Percentiles rank a stretch among this genome's conserved stretches.
phyloP scores from a whole-genome alignment of 2,329 filamentous ascomycete genomes.

The Xylaria arbuscula region DNA sequence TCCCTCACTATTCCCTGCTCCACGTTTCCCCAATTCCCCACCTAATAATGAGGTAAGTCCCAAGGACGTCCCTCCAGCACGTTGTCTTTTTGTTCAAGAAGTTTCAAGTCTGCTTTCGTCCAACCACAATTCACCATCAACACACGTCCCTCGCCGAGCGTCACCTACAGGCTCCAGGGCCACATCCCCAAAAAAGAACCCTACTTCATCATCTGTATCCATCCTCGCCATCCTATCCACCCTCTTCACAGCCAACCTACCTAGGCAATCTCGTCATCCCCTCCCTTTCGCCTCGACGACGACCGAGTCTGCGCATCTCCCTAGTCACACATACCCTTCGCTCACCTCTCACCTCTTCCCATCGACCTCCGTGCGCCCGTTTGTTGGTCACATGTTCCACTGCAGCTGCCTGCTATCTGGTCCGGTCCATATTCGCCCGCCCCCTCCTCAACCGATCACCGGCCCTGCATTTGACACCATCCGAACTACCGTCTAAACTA shows the following conservation, averaged over 20 bases:
- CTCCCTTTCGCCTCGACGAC: constrained; percentile 8
- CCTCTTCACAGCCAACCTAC: constrained; percentile 11
- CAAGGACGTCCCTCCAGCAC: constrained; percentile 7
- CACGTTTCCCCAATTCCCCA: not conserved
- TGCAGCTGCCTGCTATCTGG: constrained; percentile 6
- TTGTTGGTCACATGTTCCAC: constrained; percentile 25
- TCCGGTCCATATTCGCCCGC: constrained; percentile 15
- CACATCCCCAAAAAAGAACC: constrained; percentile 24
- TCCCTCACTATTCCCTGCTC: not conserved
- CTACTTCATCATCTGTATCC: not conserved
- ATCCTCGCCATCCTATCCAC: constrained; percentile 5
- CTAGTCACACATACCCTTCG: constrained; percentile 14
- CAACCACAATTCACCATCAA: constrained; percentile 49
- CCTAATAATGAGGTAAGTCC: constrained; percentile 1
- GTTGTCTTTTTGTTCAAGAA: constrained; percentile 5
- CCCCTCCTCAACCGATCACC: constrained; percentile 20
- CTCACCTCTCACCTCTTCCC: not conserved
- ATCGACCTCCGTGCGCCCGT: not conserved
- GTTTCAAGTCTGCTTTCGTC: constrained; percentile 39
- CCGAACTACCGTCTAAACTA: not conserved
- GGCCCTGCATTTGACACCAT: not conserved
- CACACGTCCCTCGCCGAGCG: constrained; percentile 48
- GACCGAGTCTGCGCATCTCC: constrained; percentile 1
- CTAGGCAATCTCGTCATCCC: not conserved
- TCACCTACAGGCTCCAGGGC: constrained; percentile 49